Evolutionary conservation across 208 protist species (phyloP).

Genomic region (Phytomonas sp.): DNA sequence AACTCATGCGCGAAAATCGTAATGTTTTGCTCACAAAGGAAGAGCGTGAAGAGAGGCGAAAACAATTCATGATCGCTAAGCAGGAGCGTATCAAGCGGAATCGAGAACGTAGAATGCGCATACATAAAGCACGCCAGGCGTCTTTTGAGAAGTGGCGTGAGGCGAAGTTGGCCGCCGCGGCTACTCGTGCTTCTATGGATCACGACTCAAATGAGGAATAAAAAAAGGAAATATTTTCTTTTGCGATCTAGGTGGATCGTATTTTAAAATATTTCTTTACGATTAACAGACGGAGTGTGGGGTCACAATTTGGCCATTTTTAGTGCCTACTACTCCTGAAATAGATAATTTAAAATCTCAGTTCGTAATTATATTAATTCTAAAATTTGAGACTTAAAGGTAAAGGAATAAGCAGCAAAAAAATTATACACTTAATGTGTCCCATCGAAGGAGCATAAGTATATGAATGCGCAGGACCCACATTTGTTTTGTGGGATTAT

Average conservation of each 20-base stretch:
- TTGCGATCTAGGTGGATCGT: not conserved
- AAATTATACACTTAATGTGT: conserved; percentile 3
- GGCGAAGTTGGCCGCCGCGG: conserved; percentile 50
- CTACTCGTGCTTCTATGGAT: not conserved
- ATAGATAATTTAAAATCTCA: not conserved
- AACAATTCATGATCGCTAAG: conserved; percentile 71
- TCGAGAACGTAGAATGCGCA: conserved; percentile 63
- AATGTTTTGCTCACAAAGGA: conserved; percentile 63
- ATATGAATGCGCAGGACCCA: not conserved
- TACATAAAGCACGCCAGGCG: conserved; percentile 56
- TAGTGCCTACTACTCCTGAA: not conserved
- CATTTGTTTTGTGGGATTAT: conserved; percentile 2
- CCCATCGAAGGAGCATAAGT: not conserved
- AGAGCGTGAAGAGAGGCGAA: conserved; percentile 75
- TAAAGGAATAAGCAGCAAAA: conserved; percentile 6
- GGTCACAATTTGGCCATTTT: not conserved
- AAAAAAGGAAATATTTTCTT: not conserved
- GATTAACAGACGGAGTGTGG: not conserved
- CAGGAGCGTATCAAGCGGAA: conserved; percentile 86
- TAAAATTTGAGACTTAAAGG: not conserved
- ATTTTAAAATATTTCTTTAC: conserved; percentile 1
- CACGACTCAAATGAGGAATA: not conserved
- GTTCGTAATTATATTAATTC: conserved; percentile 6
- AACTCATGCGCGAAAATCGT: conserved; percentile 40
- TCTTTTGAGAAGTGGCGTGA: conserved; percentile 80